These are phyloP conservation scores for Physcomitrellopsis africana DNA, from an alignment of 225 moss, liverwort and hornwort species.

Conservation along the genomic window DNA sequence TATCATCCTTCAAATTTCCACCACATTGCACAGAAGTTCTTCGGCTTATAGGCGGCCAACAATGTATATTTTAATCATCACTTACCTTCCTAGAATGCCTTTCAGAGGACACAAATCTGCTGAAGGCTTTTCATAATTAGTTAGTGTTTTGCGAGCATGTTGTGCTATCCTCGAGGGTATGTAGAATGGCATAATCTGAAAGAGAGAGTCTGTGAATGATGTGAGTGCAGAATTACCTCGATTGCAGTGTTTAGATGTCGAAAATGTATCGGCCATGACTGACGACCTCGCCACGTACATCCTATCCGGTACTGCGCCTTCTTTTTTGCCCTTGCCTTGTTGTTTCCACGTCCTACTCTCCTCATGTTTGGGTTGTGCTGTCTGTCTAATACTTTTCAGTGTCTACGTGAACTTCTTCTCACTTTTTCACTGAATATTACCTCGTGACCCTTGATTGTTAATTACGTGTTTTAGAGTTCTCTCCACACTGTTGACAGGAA, in stretches of 20 bases:
- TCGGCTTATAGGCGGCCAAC: background rate
- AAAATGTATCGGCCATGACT: slow-evolving; percentile 54
- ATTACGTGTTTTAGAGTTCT: slow-evolving; percentile 8
- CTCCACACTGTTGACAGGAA: slow-evolving; percentile 13
- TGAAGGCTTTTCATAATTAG: slow-evolving; percentile 12
- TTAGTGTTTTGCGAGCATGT: background rate
- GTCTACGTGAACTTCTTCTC: background rate
- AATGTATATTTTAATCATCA: background rate
- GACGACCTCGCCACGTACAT: slow-evolving; percentile 45
- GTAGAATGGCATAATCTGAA: background rate
- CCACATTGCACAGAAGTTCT: no score
- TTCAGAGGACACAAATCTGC: background rate
- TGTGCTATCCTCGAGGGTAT: background rate
- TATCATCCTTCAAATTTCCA: no score
- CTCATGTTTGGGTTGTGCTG: background rate
- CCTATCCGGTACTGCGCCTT: slow-evolving; percentile 49
- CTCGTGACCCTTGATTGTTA: background rate
- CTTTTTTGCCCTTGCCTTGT: background rate
- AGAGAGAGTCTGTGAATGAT: slow-evolving; percentile 16
- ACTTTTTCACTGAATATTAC: background rate
- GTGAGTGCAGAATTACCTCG: slow-evolving; percentile 54
- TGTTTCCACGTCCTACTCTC: background rate
- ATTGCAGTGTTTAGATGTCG: slow-evolving; percentile 68
- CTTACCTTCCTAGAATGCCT: background rate
- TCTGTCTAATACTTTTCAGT: background rate